Conservation (phyloP, 148 eudicot genomes). For the Rhododendron mucronatum region DNA sequence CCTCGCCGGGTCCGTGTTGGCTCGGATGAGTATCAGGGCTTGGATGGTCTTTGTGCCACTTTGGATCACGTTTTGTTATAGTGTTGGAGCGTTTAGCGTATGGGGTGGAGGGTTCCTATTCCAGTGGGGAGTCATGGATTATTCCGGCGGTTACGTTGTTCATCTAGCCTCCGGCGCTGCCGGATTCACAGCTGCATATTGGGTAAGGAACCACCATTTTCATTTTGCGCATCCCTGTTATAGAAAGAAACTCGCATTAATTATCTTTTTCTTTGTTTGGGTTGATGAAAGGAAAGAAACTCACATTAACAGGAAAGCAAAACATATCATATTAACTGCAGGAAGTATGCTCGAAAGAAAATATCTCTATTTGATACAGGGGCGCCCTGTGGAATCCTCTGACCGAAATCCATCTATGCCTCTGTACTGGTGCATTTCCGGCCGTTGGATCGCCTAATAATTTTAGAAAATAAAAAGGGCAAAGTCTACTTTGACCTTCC, state of each 20-base stretch:
- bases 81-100: constrained; percentile 16
- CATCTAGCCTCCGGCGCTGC: constrained; percentile 20
- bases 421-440: no score
- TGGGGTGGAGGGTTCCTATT: constrained; percentile 23
- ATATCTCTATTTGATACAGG: not conserved
- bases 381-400: not conserved
- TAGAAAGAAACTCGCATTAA: not conserved
- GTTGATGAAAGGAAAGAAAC: no score
- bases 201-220: constrained; percentile 8
- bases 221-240: not conserved
- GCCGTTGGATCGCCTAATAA: no score
- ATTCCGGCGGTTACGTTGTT: constrained; percentile 22
- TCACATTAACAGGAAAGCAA: not conserved
- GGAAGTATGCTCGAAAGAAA: not conserved
- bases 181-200: constrained; percentile 19
- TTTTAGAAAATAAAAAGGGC: no score
- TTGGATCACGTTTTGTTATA: constrained; percentile 20
- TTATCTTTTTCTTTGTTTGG: no score
- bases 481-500: no score
- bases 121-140: constrained; percentile 26
- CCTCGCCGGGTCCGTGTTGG: constrained; percentile 17
- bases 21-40: constrained; percentile 18
- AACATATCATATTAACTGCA: not conserved
- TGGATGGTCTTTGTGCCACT: constrained; percentile 25
- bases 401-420: no score